These are phyloP conservation scores for Fomitiporia mediterranea DNA, from an alignment of 1,284 basidiomycete species.

Conservation along the genomic window DNA sequence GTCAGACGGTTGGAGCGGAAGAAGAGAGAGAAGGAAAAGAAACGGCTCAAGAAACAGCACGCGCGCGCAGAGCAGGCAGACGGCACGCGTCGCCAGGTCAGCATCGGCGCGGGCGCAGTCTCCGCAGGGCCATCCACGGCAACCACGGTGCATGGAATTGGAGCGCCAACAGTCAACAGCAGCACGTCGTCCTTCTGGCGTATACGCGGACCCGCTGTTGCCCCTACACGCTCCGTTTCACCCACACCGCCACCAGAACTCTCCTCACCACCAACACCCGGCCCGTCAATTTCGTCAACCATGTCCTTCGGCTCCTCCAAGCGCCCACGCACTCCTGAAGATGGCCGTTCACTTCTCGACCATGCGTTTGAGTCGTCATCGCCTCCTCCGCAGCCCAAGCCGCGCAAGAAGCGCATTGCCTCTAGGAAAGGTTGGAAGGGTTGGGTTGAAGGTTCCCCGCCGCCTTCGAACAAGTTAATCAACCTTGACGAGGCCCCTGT, in stretches of 20 bases:
- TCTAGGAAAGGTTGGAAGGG: conserved; percentile 81
- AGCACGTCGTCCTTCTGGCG: conserved; percentile 53
- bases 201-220: conserved; percentile 62
- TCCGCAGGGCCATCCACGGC: conserved; percentile 3
- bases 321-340: conserved; percentile 62
- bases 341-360: conserved; percentile 35
- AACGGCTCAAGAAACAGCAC: conserved; percentile 26
- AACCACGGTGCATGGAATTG: neutral
- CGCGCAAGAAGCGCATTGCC: conserved; percentile 63
- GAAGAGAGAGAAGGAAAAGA: conserved; percentile 42
- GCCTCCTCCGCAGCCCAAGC: conserved; percentile 26
- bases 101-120: neutral
- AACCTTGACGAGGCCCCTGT: conserved; percentile 64
- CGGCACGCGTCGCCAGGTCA: conserved; percentile 12
- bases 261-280: conserved; percentile 64
- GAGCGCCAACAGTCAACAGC: conserved; percentile 28
- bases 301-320: conserved; percentile 75
- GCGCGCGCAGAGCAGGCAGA: conserved; percentile 29
- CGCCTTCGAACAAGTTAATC: conserved; percentile 73
- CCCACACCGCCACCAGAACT: conserved; percentile 66
- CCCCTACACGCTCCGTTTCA: conserved; percentile 60
- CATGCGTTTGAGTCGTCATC: conserved; percentile 28
- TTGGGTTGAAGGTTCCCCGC: conserved; percentile 78
- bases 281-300: conserved; percentile 63
- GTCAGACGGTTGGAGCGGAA: conserved; percentile 49